phyloP scores from a whole-genome alignment of 2,329 filamentous ascomycete genomes.

The Exophiala phaeomuriformis region DNA sequence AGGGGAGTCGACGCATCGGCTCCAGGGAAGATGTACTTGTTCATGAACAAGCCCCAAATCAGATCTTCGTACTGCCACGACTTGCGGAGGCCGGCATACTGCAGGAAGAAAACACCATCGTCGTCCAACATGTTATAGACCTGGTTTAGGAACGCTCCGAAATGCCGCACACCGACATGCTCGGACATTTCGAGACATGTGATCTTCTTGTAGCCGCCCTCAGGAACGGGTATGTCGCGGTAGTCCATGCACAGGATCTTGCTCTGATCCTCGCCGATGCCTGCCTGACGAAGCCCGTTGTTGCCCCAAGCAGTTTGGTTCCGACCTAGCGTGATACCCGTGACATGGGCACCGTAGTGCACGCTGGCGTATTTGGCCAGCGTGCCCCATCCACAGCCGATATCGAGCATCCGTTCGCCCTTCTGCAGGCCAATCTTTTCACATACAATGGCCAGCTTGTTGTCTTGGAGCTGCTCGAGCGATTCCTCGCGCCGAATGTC shows the following conservation, averaged over 20 bases:
- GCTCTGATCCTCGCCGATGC: constrained; percentile 79
- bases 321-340: constrained; percentile 85
- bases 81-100: constrained; percentile 90
- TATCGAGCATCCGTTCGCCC: constrained; percentile 80
- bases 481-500: constrained; percentile 81
- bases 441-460: constrained; percentile 91
- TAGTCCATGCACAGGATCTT: constrained; percentile 95
- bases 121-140: constrained; percentile 94
- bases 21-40: constrained; percentile 98
- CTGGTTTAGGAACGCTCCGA: constrained; percentile 72
- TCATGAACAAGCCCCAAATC: constrained; percentile 98
- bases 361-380: constrained; percentile 86
- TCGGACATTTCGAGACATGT: constrained; percentile 98
- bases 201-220: constrained; percentile 83
- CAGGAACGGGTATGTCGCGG: constrained; percentile 77
- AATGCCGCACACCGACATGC: constrained; percentile 91
- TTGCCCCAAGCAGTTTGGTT: constrained; percentile 99
- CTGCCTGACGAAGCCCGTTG: constrained; percentile 71
- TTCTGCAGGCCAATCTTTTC: constrained; percentile 84
- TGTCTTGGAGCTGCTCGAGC: constrained; percentile 93
- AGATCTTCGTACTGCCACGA: constrained; percentile 97
- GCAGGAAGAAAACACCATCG: constrained; percentile 90
- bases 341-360: constrained; percentile 79
- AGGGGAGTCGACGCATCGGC: constrained; percentile 92
- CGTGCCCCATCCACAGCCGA: constrained; percentile 97